Evolutionary conservation across 176 grass and related monocot species (phyloP).

Genomic region (Neostapfia colusana): DNA sequence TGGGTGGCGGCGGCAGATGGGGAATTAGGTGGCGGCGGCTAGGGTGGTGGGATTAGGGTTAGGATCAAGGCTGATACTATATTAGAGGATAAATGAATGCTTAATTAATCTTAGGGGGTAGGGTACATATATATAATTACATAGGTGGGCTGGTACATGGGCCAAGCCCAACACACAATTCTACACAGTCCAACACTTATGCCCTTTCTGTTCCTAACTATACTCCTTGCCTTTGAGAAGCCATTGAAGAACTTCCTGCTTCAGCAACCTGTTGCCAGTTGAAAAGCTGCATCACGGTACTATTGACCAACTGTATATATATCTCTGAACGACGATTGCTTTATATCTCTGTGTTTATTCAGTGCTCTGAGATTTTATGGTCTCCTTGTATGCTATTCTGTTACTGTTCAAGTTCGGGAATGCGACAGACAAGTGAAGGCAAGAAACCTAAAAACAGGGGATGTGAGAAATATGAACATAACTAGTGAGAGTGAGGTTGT

Average conservation of each 20-base stretch:
- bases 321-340: not conserved
- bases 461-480: not conserved
- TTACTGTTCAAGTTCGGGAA: not conserved
- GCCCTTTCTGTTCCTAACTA: constrained; percentile 52
- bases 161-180: too few species aligned
- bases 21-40: too few species aligned
- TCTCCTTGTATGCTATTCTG: not conserved
- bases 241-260: constrained; percentile 44
- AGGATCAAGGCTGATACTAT: too few species aligned
- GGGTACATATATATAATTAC: too few species aligned
- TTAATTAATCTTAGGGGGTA: too few species aligned
- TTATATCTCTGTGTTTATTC: not conserved
- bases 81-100: too few species aligned
- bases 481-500: not conserved
- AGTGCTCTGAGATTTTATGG: not conserved
- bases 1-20: too few species aligned
- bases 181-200: too few species aligned
- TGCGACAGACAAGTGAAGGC: not conserved
- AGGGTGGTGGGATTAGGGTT: too few species aligned
- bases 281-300: not conserved
- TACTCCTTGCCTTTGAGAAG: constrained; percentile 56
- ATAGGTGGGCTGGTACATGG: too few species aligned
- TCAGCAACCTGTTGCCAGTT: constrained; percentile 16
- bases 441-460: not conserved
- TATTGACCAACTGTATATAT: not conserved